Conservation (phyloP, 768 basidiomycete genomes). For the Rhodotorula sphaerocarpa region DNA sequence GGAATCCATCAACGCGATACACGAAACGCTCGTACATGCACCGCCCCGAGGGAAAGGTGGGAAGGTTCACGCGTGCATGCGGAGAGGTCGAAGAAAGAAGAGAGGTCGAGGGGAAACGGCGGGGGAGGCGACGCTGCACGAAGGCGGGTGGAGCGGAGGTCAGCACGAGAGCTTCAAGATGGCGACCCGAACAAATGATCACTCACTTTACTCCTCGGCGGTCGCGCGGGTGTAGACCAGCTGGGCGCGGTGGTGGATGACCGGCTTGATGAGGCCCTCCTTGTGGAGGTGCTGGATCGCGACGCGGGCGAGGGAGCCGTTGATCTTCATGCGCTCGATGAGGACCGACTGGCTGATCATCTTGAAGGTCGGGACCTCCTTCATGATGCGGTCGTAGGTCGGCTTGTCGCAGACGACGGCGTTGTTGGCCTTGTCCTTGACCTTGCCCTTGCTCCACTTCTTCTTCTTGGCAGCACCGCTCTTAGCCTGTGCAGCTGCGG, state of each 20-base stretch:
- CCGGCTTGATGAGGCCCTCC: conserved; percentile 87
- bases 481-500: conserved; percentile 18
- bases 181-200: no score
- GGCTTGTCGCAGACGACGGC: conserved; percentile 88
- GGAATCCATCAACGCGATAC: no score
- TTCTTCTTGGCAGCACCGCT: conserved; percentile 88
- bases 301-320: conserved; percentile 72
- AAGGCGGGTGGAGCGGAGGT: no score
- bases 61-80: no score
- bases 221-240: conserved; percentile 64
- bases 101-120: no score
- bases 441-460: conserved; percentile 99
- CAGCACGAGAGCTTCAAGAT: no score
- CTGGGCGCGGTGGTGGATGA: conserved; percentile 91
- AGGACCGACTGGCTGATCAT: conserved; percentile 97
- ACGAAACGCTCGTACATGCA: no score
- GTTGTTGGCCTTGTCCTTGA: conserved; percentile 99
- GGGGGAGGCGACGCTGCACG: no score
- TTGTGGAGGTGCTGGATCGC: conserved; percentile 84
- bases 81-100: no score
- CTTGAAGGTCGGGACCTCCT: conserved; percentile 97
- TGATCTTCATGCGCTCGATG: conserved; percentile 96
- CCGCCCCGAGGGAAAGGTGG: no score
- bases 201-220: conserved; percentile 22
- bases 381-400: conserved; percentile 58